A percentile compares a stretch with the other conserved stretches of the same genome.
phyloP scores from a whole-genome alignment of 1,139 yeast species.

The Geotrichum phurueaensis region DNA sequence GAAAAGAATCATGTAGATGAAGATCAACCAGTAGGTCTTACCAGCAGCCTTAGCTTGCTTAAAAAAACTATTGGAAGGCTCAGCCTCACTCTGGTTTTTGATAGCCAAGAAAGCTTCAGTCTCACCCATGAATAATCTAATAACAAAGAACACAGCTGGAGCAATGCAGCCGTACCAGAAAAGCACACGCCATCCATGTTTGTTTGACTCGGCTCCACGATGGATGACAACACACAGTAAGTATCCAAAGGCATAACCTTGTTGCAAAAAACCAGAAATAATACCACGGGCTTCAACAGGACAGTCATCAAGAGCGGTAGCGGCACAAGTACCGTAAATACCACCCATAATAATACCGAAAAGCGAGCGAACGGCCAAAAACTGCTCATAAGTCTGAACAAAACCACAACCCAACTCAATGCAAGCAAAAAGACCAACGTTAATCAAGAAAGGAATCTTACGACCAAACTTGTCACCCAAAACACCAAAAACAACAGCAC shows the following conservation, averaged over 20 bases:
- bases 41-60: slow-evolving; percentile 30
- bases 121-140: slow-evolving; percentile 52
- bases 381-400: slow-evolving; percentile 55
- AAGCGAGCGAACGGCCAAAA: slow-evolving; percentile 62
- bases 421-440: slow-evolving; percentile 48
- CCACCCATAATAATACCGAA: slow-evolving; percentile 72
- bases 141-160: slow-evolving; percentile 51
- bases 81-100: slow-evolving; percentile 37
- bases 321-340: slow-evolving; percentile 60
- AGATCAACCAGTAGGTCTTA: slow-evolving; percentile 36
- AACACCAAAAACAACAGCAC: slow-evolving; percentile 65
- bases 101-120: slow-evolving; percentile 47
- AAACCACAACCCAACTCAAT: slow-evolving; percentile 72
- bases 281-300: slow-evolving; percentile 55
- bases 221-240: slow-evolving; percentile 58
- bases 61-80: slow-evolving; percentile 41
- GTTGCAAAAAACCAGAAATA: slow-evolving; percentile 62
- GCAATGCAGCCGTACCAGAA: slow-evolving; percentile 73
- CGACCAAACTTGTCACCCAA: slow-evolving; percentile 66
- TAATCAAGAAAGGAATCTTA: slow-evolving; percentile 59
- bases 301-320: slow-evolving; percentile 62
- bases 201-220: slow-evolving; percentile 45
- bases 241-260: slow-evolving; percentile 69
- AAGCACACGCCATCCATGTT: slow-evolving; percentile 66
- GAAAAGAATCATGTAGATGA: slow-evolving; percentile 48